A percentile compares a stretch with the other conserved stretches of the same genome.
Conservation (phyloP, 2,329 filamentous ascomycete species). For the Cytospora paraplurivora region DNA sequence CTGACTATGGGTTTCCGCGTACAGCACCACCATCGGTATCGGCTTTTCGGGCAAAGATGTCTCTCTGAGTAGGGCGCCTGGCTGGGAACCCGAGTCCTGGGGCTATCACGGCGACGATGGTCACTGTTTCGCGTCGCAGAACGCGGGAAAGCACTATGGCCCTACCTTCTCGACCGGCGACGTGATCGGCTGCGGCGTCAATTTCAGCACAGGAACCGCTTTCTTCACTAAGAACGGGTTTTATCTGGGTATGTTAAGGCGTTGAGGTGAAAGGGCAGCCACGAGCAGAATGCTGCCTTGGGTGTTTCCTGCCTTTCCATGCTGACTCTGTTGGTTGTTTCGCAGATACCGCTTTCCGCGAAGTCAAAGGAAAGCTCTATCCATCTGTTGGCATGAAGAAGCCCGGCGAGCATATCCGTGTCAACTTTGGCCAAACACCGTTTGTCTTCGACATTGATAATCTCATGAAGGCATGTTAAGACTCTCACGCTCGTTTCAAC, state of each 20-base stretch:
- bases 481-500: constrained; percentile 21
- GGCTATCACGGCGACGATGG: constrained; percentile 72
- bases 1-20: constrained; percentile 1
- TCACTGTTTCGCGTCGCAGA: constrained; percentile 59
- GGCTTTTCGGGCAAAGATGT: constrained; percentile 61
- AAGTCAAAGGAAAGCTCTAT: constrained; percentile 67
- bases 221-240: constrained; percentile 70
- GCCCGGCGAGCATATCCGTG: constrained; percentile 60
- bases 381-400: constrained; percentile 68
- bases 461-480: constrained; percentile 69
- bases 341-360: constrained; percentile 69
- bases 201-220: constrained; percentile 64
- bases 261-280: constrained; percentile 15
- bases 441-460: constrained; percentile 92
- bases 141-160: constrained; percentile 59
- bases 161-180: constrained; percentile 59
- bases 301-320: constrained; percentile 11
- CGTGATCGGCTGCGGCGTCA: constrained; percentile 66
- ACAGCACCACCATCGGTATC: constrained; percentile 62
- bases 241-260: constrained; percentile 50
- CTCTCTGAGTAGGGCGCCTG: constrained; percentile 58
- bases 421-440: constrained; percentile 71
- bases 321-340: constrained; percentile 32
- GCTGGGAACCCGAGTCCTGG: constrained; percentile 70
- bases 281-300: not conserved